These are phyloP conservation scores for Coprinopsis marcescibilis DNA, from an alignment of 768 basidiomycete species.

Conservation along the genomic window DNA sequence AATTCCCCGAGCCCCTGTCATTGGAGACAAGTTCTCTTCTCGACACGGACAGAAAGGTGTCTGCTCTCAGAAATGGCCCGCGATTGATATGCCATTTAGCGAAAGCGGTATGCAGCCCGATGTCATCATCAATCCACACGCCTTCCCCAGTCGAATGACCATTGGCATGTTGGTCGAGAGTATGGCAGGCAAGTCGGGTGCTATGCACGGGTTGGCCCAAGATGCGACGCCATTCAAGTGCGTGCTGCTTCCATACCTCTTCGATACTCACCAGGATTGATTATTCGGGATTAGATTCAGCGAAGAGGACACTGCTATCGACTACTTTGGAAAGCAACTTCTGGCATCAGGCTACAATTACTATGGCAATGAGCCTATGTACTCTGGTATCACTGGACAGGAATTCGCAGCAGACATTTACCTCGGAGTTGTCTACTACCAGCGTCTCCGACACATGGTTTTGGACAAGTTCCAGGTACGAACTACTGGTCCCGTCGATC, in stretches of 20 bases:
- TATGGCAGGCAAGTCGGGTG: constrained; percentile 98
- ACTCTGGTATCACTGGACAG: constrained; percentile 97
- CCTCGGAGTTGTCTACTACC: constrained; percentile 97
- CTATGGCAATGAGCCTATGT: constrained; percentile 99
- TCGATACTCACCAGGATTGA: constrained; percentile 11
- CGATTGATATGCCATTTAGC: constrained; percentile 97
- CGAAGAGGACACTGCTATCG: constrained; percentile 94
- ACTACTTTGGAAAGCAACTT: constrained; percentile 96
- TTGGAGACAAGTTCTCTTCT: constrained; percentile 99
- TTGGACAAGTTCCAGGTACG: constrained; percentile 99
- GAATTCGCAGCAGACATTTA: constrained; percentile 99
- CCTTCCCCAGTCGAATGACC: constrained; percentile 99
- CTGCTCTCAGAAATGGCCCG: constrained; percentile 98
- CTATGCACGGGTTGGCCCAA: constrained; percentile 97
- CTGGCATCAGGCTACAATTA: constrained; percentile 95
- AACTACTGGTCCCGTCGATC: constrained; percentile 96
- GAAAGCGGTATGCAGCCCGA: constrained; percentile 99
- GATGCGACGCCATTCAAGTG: constrained; percentile 98
- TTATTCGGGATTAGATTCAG: constrained; percentile 59
- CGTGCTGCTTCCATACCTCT: constrained; percentile 23
- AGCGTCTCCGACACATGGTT: constrained; percentile 98
- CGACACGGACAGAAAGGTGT: constrained; percentile 99
- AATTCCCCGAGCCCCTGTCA: constrained; percentile 91
- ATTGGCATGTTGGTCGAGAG: constrained; percentile 99
- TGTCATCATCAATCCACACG: constrained; percentile 99